Evolutionary conservation across 805 yeast genomes (phyloP), one percentile per base, ranked within the genome.

Genomic region (Candida pini): DNA sequence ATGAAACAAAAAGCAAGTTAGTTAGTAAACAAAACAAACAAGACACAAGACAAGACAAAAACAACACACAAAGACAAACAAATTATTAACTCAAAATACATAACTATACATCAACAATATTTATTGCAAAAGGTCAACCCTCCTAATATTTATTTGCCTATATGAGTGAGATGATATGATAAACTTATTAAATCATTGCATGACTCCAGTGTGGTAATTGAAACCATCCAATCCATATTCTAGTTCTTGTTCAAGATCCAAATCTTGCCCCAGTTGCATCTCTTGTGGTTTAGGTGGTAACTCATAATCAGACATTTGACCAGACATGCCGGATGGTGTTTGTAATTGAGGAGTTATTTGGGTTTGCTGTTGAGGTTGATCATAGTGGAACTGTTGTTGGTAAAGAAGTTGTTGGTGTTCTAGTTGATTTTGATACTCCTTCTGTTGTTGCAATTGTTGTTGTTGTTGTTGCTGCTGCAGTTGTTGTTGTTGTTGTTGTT

Each of bases 151-250:
- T n/a, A n/a, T n/a, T n/a, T n/a, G n/a, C n/a, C n/a, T n/a, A n/a
- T n/a, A n/a, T n/a, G n/a, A n/a, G n/a, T n/a, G n/a, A n/a, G n/a
- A n/a, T n/a, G n/a, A n/a, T n/a, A n/a, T n/a, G n/a, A n/a, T n/a
- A n/a, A 30, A 15, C 9, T 13, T 12, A 14, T 13, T 24, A 22
- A 25, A 28, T 22, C 24, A 17, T 14, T 27, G 10, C 8, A 20
- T 34, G 12, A 35, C 12, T 18, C 16, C 13, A 23, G 28, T 30
- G 13, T 44, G 47, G 26, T 38, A 47, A 25, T 41, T 42, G 36
- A 62, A 67, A 28, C 81, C 71, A 56, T 81, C 87, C 28, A 80
- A 54, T 2, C 87, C 87, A 53, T 69, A 80, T 42, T 78, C 85
- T 47, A 80, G 53, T 43, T 81, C 88, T 41, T 68, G 73, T 45